These are phyloP conservation scores for Pleurozium schreberi DNA, from an alignment of 225 moss, liverwort and hornwort genomes.

Conservation along the genomic window DNA sequence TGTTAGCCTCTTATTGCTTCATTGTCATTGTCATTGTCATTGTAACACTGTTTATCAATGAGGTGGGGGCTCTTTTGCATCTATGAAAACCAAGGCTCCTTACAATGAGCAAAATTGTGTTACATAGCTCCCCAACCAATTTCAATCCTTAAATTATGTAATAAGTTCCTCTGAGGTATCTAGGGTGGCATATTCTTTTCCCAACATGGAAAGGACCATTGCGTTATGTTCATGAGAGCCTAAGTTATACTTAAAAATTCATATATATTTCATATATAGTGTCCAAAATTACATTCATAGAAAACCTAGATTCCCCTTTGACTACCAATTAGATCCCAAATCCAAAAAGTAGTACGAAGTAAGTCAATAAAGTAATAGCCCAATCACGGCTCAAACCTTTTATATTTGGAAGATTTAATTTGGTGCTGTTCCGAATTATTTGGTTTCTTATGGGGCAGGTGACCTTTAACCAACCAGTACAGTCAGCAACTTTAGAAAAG, in stretches of 20 bases:
- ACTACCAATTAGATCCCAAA: background rate
- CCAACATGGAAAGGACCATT: fast-evolving
- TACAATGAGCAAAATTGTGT: background rate
- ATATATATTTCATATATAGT: background rate
- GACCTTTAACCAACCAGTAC: background rate
- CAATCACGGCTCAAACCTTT: background rate
- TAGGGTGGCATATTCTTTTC: fast-evolving
- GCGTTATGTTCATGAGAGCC: background rate
- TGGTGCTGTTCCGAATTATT: background rate
- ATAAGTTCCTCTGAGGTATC: background rate
- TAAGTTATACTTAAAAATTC: background rate
- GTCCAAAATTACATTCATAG: background rate
- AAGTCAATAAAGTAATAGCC: background rate
- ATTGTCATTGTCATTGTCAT: too few species aligned
- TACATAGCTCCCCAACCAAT: fast-evolving
- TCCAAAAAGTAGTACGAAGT: background rate
- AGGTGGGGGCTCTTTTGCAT: fast-evolving
- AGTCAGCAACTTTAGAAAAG: background rate
- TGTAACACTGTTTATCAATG: background rate
- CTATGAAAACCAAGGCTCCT: fast-evolving
- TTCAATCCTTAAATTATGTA: background rate
- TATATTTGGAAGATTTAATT: background rate
- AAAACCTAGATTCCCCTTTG: background rate
- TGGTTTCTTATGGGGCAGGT: background rate
- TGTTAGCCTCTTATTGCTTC: too few species aligned